Base-by-base conservation (phyloP, 768 basidiomycete genomes). In the Exsudoporus frostii region DNA sequence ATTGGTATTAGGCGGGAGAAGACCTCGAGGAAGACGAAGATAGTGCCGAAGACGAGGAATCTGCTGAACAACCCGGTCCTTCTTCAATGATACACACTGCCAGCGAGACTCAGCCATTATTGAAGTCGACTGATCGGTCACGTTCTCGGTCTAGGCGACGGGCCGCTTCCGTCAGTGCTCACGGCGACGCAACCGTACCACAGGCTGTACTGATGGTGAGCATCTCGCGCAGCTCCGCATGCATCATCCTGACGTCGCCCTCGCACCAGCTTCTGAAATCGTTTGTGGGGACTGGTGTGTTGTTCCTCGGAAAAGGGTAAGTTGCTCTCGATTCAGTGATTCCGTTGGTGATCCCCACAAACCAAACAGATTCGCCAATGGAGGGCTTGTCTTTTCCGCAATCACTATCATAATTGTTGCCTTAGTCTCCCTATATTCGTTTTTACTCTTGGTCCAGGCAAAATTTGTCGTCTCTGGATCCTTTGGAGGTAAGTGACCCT, bases 231-330 rank as follows among this genome's bases (percentile, higher is more conserved):
- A 24, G 7, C 24, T 48, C 19, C 25, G 30, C 19, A 6, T 29
- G 54, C 43, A 53, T 43, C 44, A 46, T 53, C 38, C 24, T 44
- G 29, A 55, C 43, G 25, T 4, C 11, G 17, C 25, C 47, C 30
- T 32, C n/a, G 29, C 17, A 37, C 55, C 36, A 95, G 92, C 72
- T 98, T 50, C 73, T 97, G 53, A 98, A 98, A 72, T 84, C 89
- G 1, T 98, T 98, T 62, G 85, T 98, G 43, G 96, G 96, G 20
- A 98, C 96, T 14, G 96, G 96, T 15, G 88, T 99, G 10, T 69
- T 99, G 33, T 98, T 99, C 75, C 80, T 99, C 25, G 97, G 93
- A 47, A 96, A 92, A 74, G 97, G 86, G 88, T 93, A 69, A 63
- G 45, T 58, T 24, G 9, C 19, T 44, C 14, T 38, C 17, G 29